Conservation (phyloP, 768 basidiomycete genomes). For the Agrocybe praecox region DNA sequence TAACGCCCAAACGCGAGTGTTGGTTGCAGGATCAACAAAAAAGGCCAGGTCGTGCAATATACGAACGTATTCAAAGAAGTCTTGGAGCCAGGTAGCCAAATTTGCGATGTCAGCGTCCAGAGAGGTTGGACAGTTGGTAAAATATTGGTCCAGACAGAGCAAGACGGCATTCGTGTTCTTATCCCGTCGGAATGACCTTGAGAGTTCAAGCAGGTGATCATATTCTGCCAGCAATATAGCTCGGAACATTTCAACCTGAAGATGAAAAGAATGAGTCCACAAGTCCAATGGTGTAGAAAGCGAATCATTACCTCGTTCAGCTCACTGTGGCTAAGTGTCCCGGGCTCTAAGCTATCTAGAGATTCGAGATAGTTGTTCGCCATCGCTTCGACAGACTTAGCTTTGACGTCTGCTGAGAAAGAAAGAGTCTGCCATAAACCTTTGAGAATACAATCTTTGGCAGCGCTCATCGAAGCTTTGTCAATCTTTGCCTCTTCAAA, state of each 20-base stretch:
- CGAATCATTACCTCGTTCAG: not conserved
- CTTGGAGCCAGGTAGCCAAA: slow-evolving; percentile 29
- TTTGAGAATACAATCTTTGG: slow-evolving; percentile 39
- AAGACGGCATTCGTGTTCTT: slow-evolving; percentile 35
- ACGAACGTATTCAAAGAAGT: slow-evolving; percentile 36
- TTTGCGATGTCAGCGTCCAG: slow-evolving; percentile 21
- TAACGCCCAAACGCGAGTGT: slow-evolving; percentile 26
- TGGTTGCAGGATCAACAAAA: slow-evolving; percentile 26
- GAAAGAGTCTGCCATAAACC: slow-evolving; percentile 48
- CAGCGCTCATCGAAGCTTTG: slow-evolving; percentile 33
- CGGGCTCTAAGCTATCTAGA: not conserved
- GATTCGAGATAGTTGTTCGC: not conserved
- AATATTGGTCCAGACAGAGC: slow-evolving; percentile 46
- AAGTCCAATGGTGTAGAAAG: not conserved
- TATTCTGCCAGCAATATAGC: slow-evolving; percentile 17
- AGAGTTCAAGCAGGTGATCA: slow-evolving; percentile 31
- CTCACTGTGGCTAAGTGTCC: not conserved
- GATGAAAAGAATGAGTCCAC: not conserved
- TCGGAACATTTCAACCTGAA: slow-evolving; percentile 21
- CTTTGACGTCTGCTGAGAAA: slow-evolving; percentile 28
- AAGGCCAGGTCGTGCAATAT: slow-evolving; percentile 30
- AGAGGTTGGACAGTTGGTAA: slow-evolving; percentile 27
- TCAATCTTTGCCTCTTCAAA: slow-evolving; percentile 31
- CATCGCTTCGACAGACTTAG: not conserved
- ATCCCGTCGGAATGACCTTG: slow-evolving; percentile 26